A percentile compares a stretch with the other conserved stretches of the same genome.
phyloP scores from a whole-genome alignment of 345 rosid species.

The Gossypium bickii region DNA sequence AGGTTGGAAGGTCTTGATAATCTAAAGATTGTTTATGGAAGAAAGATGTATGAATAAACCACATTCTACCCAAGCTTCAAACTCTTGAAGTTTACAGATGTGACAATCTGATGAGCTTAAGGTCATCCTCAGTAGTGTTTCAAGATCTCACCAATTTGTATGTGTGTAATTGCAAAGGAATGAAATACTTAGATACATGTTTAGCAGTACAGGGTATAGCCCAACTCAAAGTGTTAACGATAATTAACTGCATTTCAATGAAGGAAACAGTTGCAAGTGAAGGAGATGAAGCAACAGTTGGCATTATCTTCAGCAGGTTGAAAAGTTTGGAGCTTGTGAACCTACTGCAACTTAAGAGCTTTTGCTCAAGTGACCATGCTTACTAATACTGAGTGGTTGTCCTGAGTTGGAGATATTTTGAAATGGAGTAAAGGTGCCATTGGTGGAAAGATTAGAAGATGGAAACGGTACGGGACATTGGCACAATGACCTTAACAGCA shows the following conservation, averaged over 20 bases:
- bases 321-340: background rate
- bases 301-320: background rate
- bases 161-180: background rate
- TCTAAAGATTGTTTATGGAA: background rate
- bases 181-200: background rate
- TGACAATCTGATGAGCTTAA: background rate
- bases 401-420: background rate
- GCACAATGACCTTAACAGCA: background rate
- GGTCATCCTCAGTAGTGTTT: background rate
- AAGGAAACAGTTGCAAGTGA: background rate
- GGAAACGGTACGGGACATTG: background rate
- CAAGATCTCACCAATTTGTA: background rate
- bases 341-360: background rate
- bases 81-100: background rate
- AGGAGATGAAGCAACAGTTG: background rate
- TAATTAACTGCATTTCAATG: constrained; percentile 9
- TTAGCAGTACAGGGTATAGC: constrained; percentile 5
- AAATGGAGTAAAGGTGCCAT: background rate
- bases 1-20: background rate
- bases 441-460: background rate
- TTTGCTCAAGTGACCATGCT: background rate
- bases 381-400: background rate
- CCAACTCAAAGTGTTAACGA: background rate
- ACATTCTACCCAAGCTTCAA: background rate
- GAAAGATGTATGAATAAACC: background rate